Conservation (phyloP, 371 early-diverging fungal genomes). For the Rhizomucor pusillus region DNA sequence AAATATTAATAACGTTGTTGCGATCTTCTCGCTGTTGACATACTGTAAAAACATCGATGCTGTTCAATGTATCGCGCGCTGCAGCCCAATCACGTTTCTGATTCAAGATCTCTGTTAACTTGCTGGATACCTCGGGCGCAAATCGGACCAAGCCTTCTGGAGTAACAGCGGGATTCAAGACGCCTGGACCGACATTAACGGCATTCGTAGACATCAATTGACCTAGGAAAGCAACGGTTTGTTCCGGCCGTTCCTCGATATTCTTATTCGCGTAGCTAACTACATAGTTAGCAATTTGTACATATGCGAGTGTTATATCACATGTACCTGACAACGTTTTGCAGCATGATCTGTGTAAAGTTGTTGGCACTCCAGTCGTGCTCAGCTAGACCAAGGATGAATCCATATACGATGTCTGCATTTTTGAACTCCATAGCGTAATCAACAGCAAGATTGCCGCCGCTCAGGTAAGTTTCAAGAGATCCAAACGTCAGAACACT, state of each 20-base stretch:
- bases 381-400: constrained; percentile 65
- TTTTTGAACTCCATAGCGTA: constrained; percentile 51
- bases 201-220: constrained; percentile 46
- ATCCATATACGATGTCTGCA: constrained; percentile 55
- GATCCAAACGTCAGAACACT: constrained; percentile 55
- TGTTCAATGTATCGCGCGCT: constrained; percentile 48
- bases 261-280: constrained; percentile 44
- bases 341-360: constrained; percentile 67
- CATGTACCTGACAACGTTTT: constrained; percentile 57
- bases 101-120: constrained; percentile 36
- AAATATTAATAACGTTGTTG: neutral
- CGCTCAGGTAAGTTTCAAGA: constrained; percentile 56
- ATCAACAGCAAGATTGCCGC: constrained; percentile 63
- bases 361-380: constrained; percentile 55
- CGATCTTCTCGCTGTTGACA: constrained; percentile 16
- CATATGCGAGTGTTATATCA: neutral
- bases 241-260: constrained; percentile 32
- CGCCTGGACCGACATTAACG: constrained; percentile 40
- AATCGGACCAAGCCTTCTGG: constrained; percentile 59
- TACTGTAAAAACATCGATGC: constrained; percentile 27
- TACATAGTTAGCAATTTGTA: neutral
- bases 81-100: constrained; percentile 49
- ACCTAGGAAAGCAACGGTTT: constrained; percentile 56
- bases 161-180: constrained; percentile 50
- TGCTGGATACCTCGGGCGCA: constrained; percentile 32